Conservation (phyloP, 2,329 filamentous ascomycete species). For the Epichloe typhina region DNA sequence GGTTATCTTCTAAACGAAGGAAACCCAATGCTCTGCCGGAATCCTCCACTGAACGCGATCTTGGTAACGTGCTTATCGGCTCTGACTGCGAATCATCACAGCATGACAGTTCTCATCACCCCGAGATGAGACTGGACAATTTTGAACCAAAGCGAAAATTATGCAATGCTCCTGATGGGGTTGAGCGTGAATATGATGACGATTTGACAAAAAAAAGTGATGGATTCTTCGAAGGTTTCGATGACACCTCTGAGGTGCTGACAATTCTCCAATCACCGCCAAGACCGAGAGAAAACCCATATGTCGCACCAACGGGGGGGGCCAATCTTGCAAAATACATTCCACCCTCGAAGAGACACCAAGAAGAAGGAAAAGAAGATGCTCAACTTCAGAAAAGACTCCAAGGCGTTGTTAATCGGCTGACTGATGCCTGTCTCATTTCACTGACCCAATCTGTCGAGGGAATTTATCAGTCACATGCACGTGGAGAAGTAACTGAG, state of each 20-base stretch:
- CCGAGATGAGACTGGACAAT: background rate
- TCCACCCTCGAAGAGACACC: conserved; percentile 57
- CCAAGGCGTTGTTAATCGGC: conserved; percentile 80
- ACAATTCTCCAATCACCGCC: conserved; percentile 18
- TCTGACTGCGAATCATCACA: background rate
- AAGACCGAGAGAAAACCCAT: conserved; percentile 68
- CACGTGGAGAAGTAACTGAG: conserved; percentile 79
- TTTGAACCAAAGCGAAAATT: background rate
- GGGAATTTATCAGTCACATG: conserved; percentile 67
- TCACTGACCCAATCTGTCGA: conserved; percentile 75
- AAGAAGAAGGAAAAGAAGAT: conserved; percentile 53
- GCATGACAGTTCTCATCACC: background rate
- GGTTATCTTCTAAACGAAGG: conserved; percentile 43
- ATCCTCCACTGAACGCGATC: background rate
- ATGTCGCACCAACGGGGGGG: conserved; percentile 53
- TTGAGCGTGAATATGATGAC: background rate
- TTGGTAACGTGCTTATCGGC: background rate
- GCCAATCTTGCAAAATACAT: conserved; percentile 59
- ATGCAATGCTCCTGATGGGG: background rate
- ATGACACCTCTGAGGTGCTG: conserved; percentile 16
- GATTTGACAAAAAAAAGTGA: conserved; percentile 8
- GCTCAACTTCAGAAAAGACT: conserved; percentile 62
- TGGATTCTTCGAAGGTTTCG: conserved; percentile 27
- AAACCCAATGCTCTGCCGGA: conserved; percentile 11
- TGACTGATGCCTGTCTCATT: conserved; percentile 82